Evolutionary conservation across 2,329 filamentous ascomycete species (phyloP), one percentile per base, ranked within the genome.

Genomic region (Stagonosporopsis tanaceti): DNA sequence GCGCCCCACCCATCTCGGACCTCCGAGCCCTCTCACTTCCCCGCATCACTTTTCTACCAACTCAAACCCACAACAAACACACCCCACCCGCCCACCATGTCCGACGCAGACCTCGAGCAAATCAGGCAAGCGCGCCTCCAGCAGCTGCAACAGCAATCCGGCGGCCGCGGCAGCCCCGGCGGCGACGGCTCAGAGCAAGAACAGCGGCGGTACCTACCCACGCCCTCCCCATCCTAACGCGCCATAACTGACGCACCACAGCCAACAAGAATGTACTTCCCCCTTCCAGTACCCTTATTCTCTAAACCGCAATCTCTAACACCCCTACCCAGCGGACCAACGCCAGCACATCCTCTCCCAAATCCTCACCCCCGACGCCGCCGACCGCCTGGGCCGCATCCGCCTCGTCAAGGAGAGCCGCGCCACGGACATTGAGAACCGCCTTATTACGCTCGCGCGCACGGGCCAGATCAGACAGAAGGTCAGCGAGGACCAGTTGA

Each of bases 391-490:
- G 1, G 92, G 92, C 55, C 92, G 95, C 65, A 98, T 99, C 80
- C 90, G 94, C 32, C 88, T 99, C 59, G 95, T 99, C 73, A 98
- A 98, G 80, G 92, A 93, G 76, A 89, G 89, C 68, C 91, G 95
- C 70, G 95, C 95, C 34, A 86, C 85, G 60, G 93, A 97, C 71
- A 87, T 99, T 55, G 95, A 99, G 82, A 93, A 96, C 83, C 81
- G 94, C 47, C 85, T 99, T 54, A 93, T 99, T 77, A 93, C 89
- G 87, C 86, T 99, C 56, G 94, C 95, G 57, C 87, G 93, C 71
- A 86, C 89, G 24, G 93, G 94, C 24, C 95, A 98, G 81, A 82
- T 99, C 68, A 84, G 92, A 52, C 81, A 87, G 61, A 96, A 97
- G 76, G 92, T 99, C 44, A 94, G 90, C 1, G 95, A 99, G 79